phyloP scores from a whole-genome alignment of 306 rosid species.

The Vicia faba region DNA sequence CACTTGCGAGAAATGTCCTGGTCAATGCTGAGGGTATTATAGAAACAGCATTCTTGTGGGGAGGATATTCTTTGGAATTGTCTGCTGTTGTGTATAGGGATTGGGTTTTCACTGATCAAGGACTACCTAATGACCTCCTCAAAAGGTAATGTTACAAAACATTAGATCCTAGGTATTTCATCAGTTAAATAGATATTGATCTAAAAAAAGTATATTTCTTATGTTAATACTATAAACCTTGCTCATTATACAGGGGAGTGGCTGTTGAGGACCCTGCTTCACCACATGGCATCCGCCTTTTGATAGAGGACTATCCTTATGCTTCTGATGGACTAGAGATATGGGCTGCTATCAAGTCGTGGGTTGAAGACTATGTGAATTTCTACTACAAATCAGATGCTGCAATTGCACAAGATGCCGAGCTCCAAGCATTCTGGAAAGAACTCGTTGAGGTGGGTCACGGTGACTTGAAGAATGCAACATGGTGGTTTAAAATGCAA shows the following conservation, averaged over 20 bases:
- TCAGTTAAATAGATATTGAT: background rate
- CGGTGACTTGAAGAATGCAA: slow-evolving; percentile 55
- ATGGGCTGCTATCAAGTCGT: slow-evolving; percentile 58
- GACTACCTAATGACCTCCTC: slow-evolving; percentile 44
- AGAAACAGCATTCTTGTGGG: slow-evolving; percentile 46
- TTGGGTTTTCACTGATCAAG: slow-evolving; percentile 47
- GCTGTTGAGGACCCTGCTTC: slow-evolving; percentile 55
- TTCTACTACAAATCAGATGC: slow-evolving; percentile 55
- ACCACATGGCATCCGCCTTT: slow-evolving; percentile 58
- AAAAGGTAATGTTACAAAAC: slow-evolving; percentile 39
- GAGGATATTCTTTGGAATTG: slow-evolving; percentile 39
- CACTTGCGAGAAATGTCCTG: slow-evolving; percentile 42
- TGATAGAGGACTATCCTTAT: slow-evolving; percentile 67
- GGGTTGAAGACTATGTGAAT: slow-evolving; percentile 60
- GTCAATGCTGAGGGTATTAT: slow-evolving; percentile 50
- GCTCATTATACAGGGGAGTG: slow-evolving; percentile 49
- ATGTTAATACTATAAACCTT: slow-evolving; percentile 7
- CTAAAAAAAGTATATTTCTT: no score
- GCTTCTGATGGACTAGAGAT: slow-evolving; percentile 66
- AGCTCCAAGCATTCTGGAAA: slow-evolving; percentile 74
- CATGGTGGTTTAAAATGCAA: slow-evolving; percentile 65
- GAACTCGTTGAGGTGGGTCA: slow-evolving; percentile 60
- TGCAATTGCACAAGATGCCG: slow-evolving; percentile 50
- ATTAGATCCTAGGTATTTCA: background rate
- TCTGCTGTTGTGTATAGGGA: slow-evolving; percentile 43